Conservation (phyloP, 192 early-diverging fungal species). For the Mycoemilia scoparia region DNA sequence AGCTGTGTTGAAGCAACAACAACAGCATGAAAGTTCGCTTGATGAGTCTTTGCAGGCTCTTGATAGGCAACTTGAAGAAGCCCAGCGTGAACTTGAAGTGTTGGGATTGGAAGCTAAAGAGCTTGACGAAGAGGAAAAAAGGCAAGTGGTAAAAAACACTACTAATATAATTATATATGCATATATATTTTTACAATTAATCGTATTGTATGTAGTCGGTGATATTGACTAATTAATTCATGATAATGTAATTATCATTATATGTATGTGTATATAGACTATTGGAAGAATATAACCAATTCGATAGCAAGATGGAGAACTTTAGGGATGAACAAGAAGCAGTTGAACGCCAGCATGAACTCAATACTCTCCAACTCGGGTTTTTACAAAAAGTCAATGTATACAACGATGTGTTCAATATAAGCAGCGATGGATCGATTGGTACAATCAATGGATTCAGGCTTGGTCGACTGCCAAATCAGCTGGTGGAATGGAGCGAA, state of each 20-base stretch:
- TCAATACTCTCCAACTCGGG: conserved; percentile 57
- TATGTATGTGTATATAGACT: too few relatives aligned
- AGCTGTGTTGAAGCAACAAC: conserved; percentile 33
- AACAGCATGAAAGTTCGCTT: conserved; percentile 24
- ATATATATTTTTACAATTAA: conserved; percentile 13
- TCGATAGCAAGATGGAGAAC: conserved; percentile 36
- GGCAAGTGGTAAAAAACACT: too few relatives aligned
- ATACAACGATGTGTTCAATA: conserved; percentile 87
- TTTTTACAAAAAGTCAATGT: conserved; percentile 82
- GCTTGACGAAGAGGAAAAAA: conserved; percentile 18
- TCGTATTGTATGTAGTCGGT: conserved; percentile 32
- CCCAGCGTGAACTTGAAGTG: conserved; percentile 20
- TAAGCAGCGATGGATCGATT: conserved; percentile 66
- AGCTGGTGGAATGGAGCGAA: conserved; percentile 84
- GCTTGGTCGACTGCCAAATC: conserved; percentile 44
- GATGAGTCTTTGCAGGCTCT: conserved; percentile 24
- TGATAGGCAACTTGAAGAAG: conserved; percentile 20
- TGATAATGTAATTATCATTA: conserved; percentile 13
- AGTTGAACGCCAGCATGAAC: conserved; percentile 58
- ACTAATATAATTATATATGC: not conserved
- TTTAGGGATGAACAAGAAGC: conserved; percentile 64
- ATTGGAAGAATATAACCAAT: conserved; percentile 62
- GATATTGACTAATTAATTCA: conserved; percentile 35
- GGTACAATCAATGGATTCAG: conserved; percentile 91
- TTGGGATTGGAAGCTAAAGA: conserved; percentile 30